A percentile compares a stretch with the other conserved stretches of the same genome.
These are phyloP conservation scores for Leccinum broughii DNA, from an alignment of 768 basidiomycete species.

Conservation along the genomic window DNA sequence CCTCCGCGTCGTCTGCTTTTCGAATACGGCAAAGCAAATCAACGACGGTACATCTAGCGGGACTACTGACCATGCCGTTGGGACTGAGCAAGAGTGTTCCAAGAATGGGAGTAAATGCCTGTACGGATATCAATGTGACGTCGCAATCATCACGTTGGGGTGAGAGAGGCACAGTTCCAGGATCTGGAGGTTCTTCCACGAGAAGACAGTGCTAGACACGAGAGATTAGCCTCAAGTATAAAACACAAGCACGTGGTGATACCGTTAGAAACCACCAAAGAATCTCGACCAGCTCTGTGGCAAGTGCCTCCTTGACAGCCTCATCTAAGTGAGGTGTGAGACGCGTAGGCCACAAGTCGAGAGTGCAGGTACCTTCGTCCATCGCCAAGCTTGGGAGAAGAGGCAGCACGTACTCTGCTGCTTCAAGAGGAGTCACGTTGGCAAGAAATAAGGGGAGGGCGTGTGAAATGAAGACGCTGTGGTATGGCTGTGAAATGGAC, in stretches of 20 bases:
- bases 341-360: background rate
- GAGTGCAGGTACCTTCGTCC: slow-evolving; percentile 64
- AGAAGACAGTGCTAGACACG: slow-evolving; percentile 62
- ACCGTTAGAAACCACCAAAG: slow-evolving; percentile 94
- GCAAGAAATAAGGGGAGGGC: slow-evolving; percentile 77
- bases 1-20: slow-evolving; percentile 51
- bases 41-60: slow-evolving; percentile 75
- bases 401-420: slow-evolving; percentile 90
- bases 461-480: slow-evolving; percentile 79
- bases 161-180: slow-evolving; percentile 11
- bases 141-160: slow-evolving; percentile 19
- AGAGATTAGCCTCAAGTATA: slow-evolving; percentile 2
- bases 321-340: slow-evolving; percentile 57
- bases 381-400: slow-evolving; percentile 83
- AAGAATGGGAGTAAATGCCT: slow-evolving; percentile 89
- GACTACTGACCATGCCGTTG: slow-evolving; percentile 69
- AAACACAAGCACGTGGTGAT: slow-evolving; percentile 13
- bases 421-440: slow-evolving; percentile 80
- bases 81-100: slow-evolving; percentile 85
- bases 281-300: slow-evolving; percentile 73
- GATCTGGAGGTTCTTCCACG: slow-evolving; percentile 43
- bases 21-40: slow-evolving; percentile 72
- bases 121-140: slow-evolving; percentile 62
- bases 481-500: slow-evolving; percentile 30
- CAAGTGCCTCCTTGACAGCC: slow-evolving; percentile 83